Evolutionary conservation across 495 filamentous ascomycete genomes (phyloP), one percentile per base, ranked within the genome.

Genomic region (Collariella sp.): DNA sequence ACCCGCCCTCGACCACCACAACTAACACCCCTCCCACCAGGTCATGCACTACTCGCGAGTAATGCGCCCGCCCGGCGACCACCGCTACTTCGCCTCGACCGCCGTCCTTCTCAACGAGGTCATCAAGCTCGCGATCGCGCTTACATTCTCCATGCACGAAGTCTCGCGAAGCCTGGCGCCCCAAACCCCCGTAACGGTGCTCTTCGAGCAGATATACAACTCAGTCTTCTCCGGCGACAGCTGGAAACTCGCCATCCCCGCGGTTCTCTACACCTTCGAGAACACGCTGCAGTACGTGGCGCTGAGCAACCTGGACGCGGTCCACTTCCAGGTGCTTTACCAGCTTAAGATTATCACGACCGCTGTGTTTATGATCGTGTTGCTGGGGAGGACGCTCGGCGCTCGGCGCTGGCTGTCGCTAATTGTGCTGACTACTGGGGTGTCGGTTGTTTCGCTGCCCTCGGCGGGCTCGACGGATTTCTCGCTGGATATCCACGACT

Each of bases 41-140:
- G 77, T 96, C 36, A 83, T 91, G 74, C 91, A 95, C 72, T 96
- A 96, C 66, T 95, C 91, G 12, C 80, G 90, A 58, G 79, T 90
- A 40, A 98, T 98, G 93, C 85, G 88, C 6, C 76, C 82, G 18
- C 79, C 82, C 31, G 82, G 82, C 60, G 86, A 87, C 46, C 88
- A 88, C 57, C 84, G 91, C 65, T 98, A 95, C 70, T 84, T 91
- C 56, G 83, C 91, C 24, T 96, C 91, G 15, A 96, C 93, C 23
- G 91, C 93, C 13, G 91, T 98, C 18, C 87, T 98, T 63, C 73
- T 96, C 39, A 95, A 90, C 64, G 93, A 98, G 71, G 79, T 96
- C 46, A 78, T 95, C 58, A 98, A 98, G 71, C 77, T 98, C 29
- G 79, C 83, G 15, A 81, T 96, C 55, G 90, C 85, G 61, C 70